Evolutionary conservation across 371 early-diverging fungal genomes (phyloP).

Genomic region (Mortierella sp.): DNA sequence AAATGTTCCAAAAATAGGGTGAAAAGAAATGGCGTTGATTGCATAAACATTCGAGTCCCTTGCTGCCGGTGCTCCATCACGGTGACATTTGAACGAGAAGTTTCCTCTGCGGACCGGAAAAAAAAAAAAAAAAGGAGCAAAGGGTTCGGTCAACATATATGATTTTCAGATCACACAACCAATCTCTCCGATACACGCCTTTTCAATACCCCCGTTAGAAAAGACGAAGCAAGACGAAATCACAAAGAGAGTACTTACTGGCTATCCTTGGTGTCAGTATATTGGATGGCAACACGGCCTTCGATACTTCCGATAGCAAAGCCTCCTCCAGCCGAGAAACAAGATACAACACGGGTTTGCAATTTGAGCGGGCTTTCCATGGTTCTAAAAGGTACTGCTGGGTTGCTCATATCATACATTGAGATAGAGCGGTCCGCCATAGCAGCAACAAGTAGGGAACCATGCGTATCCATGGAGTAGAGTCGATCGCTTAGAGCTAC

Average conservation of each 20-base stretch:
- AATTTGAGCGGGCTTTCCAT: constrained; percentile 84
- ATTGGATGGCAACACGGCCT: constrained; percentile 93
- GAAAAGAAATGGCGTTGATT: constrained; percentile 87
- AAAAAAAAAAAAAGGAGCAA: not conserved
- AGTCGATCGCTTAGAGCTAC: constrained; percentile 86
- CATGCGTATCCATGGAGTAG: constrained; percentile 88
- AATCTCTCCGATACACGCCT: not conserved
- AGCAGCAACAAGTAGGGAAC: constrained; percentile 80
- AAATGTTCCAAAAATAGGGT: constrained; percentile 90
- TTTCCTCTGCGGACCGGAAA: constrained; percentile 62
- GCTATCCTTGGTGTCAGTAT: constrained; percentile 83
- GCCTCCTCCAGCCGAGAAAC: constrained; percentile 82
- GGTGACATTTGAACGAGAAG: constrained; percentile 97
- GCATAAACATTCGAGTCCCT: constrained; percentile 77
- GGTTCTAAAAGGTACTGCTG: constrained; percentile 76
- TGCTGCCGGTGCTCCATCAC: constrained; percentile 66
- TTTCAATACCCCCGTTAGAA: not conserved
- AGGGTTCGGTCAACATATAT: not conserved
- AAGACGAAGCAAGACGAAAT: not conserved
- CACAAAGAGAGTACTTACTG: constrained; percentile 59
- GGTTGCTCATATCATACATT: constrained; percentile 85
- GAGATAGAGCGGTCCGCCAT: constrained; percentile 83
- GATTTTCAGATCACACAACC: not conserved
- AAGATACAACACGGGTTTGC: constrained; percentile 86
- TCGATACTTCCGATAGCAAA: constrained; percentile 93